phyloP scores from a whole-genome alignment of 768 basidiomycete genomes.

The Lactarius sanguifluus region DNA sequence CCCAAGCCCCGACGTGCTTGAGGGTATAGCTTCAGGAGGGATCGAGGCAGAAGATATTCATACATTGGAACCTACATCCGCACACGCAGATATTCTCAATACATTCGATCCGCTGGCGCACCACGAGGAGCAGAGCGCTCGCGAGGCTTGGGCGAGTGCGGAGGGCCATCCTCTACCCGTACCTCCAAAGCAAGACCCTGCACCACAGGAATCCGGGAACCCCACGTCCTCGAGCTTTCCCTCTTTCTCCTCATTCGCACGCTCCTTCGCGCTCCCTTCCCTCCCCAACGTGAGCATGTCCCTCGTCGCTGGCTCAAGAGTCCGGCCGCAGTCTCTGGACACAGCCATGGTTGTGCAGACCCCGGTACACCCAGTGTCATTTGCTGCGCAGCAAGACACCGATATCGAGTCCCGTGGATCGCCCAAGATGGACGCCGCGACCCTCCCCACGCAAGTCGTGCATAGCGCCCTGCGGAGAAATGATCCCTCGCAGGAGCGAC shows the following conservation, averaged over 20 bases:
- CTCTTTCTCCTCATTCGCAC: slow-evolving; percentile 65
- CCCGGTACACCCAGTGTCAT: slow-evolving; percentile 18
- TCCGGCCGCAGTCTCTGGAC: slow-evolving; percentile 60
- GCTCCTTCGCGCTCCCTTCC: slow-evolving; percentile 59
- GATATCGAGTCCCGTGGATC: slow-evolving; percentile 18
- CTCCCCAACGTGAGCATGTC: slow-evolving; percentile 33
- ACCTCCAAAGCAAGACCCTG: slow-evolving; percentile 10
- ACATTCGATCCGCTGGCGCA: slow-evolving; percentile 71
- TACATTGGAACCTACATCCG: not conserved
- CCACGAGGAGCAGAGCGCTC: slow-evolving; percentile 56
- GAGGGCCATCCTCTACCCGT: slow-evolving; percentile 59
- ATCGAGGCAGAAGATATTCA: slow-evolving; percentile 1
- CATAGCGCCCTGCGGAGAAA: slow-evolving; percentile 30
- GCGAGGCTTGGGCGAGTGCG: slow-evolving; percentile 61
- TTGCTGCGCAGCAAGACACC: slow-evolving; percentile 21
- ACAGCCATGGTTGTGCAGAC: slow-evolving; percentile 31
- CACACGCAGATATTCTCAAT: slow-evolving; percentile 41
- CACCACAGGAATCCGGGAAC: slow-evolving; percentile 17
- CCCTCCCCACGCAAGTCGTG: not conserved
- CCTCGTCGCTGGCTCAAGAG: slow-evolving; percentile 28
- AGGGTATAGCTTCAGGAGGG: slow-evolving; percentile 7
- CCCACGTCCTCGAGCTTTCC: slow-evolving; percentile 47
- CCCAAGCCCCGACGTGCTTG: slow-evolving; percentile 9
- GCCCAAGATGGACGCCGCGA: slow-evolving; percentile 13
- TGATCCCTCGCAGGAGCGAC: slow-evolving; percentile 30